Conservation (phyloP, 371 early-diverging fungal species). For the Fennellomyces sp. region DNA sequence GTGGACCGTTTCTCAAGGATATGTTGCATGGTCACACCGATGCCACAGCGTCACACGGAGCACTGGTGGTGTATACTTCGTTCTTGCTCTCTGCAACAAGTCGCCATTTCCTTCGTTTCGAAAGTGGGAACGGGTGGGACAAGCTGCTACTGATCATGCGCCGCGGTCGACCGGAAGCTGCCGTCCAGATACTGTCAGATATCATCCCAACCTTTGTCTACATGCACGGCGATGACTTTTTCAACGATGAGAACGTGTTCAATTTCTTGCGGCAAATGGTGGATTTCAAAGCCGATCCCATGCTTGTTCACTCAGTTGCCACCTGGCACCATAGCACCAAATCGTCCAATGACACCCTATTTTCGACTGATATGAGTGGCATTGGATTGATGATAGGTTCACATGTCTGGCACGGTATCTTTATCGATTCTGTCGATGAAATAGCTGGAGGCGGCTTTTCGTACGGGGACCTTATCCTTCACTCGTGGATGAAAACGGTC, state of each 20-base stretch:
- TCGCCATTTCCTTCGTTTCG: slow-evolving; percentile 55
- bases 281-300: slow-evolving; percentile 48
- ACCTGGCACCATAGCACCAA: background rate
- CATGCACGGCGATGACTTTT: slow-evolving; percentile 56
- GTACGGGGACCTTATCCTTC: slow-evolving; percentile 45
- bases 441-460: slow-evolving; percentile 45
- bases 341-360: background rate
- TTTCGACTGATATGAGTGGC: slow-evolving; percentile 13
- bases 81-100: slow-evolving; percentile 54
- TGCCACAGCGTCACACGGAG: slow-evolving; percentile 34
- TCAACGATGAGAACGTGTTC: slow-evolving; percentile 34
- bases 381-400: slow-evolving; percentile 32
- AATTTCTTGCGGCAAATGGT: slow-evolving; percentile 43
- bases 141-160: slow-evolving; percentile 44
- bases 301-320: slow-evolving; percentile 29
- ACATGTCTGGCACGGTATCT: slow-evolving; percentile 40
- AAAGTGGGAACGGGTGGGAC: slow-evolving; percentile 53
- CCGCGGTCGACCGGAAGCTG: slow-evolving; percentile 40
- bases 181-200: slow-evolving; percentile 32
- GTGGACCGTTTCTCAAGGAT: slow-evolving; percentile 32
- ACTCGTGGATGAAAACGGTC: slow-evolving; percentile 46
- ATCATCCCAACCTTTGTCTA: slow-evolving; percentile 51
- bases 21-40: slow-evolving; percentile 27
- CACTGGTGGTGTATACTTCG: slow-evolving; percentile 45
- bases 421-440: slow-evolving; percentile 39